phyloP scores from a whole-genome alignment of 2,329 filamentous ascomycete genomes.

The Fusarium chaquense region DNA sequence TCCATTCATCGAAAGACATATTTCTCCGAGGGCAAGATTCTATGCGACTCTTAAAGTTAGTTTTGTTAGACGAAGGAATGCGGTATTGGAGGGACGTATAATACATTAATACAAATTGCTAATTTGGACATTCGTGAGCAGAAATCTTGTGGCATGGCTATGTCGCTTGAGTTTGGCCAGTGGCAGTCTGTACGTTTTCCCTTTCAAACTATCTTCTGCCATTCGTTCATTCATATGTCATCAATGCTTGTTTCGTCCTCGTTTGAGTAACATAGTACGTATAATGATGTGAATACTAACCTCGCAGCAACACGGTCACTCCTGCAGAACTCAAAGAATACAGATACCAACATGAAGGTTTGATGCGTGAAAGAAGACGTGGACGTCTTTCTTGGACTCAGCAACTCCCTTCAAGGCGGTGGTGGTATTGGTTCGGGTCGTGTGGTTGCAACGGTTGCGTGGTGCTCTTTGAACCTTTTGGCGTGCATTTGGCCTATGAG shows the following conservation, averaged over 20 bases:
- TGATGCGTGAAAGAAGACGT: background rate
- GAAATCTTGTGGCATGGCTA: background rate
- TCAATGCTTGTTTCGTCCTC: background rate
- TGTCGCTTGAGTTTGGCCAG: background rate
- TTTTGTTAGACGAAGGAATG: slow-evolving; percentile 26
- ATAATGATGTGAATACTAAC: background rate
- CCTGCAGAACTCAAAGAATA: background rate
- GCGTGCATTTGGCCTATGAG: slow-evolving; percentile 65
- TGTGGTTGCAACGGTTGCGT: slow-evolving; percentile 68
- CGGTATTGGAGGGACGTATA: slow-evolving; percentile 27
- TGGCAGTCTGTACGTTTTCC: background rate
- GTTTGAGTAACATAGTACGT: background rate
- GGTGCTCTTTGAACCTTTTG: slow-evolving; percentile 69
- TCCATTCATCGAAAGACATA: slow-evolving; percentile 24
- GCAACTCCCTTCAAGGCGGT: slow-evolving; percentile 72
- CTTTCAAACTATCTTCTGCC: background rate
- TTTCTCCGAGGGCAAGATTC: slow-evolving; percentile 17
- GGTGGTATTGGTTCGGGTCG: slow-evolving; percentile 92
- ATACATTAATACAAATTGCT: slow-evolving; percentile 36
- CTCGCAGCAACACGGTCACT: background rate
- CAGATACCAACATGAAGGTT: background rate
- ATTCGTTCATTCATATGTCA: background rate
- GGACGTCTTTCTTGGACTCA: background rate
- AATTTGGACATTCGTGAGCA: slow-evolving; percentile 1
- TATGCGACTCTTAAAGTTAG: slow-evolving; percentile 6